phyloP scores from a whole-genome alignment of 1,139 yeast genomes.

The Yamadazyma membranifaciens region DNA sequence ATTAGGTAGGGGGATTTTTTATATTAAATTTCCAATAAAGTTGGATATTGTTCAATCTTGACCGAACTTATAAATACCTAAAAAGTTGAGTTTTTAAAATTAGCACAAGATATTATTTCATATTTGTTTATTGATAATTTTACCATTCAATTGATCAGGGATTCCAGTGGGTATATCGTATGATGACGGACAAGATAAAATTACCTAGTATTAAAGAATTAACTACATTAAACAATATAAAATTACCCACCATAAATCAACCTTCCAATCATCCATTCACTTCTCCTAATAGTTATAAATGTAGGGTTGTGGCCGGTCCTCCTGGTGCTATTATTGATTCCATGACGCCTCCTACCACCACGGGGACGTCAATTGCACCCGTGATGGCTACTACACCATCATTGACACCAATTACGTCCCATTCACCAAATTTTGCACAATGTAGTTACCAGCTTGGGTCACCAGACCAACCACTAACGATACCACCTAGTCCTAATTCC shows the following conservation, averaged over 20 bases:
- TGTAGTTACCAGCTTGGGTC: slow-evolving; percentile 3
- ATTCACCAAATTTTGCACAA: slow-evolving; percentile 15
- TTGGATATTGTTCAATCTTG: too few species aligned
- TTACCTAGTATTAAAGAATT: slow-evolving; percentile 38
- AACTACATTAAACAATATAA: slow-evolving; percentile 18
- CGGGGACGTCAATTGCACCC: background rate
- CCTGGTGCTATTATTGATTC: background rate
- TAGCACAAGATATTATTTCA: too few species aligned
- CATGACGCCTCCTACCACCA: too few species aligned
- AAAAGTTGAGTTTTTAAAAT: too few species aligned
- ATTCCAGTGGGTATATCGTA: too few species aligned
- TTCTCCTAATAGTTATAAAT: background rate
- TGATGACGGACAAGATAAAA: slow-evolving; percentile 18
- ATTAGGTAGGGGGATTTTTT: too few species aligned
- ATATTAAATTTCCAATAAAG: too few species aligned
- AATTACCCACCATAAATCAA: slow-evolving; percentile 8
- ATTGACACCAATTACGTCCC: slow-evolving; percentile 9
- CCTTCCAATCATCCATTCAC: background rate
- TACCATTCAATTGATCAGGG: too few species aligned
- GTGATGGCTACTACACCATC: too few species aligned
- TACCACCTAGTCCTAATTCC: slow-evolving; percentile 3
- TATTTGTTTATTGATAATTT: too few species aligned
- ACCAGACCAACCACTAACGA: background rate
- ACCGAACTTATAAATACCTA: too few species aligned
- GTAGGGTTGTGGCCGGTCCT: background rate